These are phyloP conservation scores for Narthecium ossifragum DNA, from an alignment of 106 monocot genomes.

Conservation along the genomic window DNA sequence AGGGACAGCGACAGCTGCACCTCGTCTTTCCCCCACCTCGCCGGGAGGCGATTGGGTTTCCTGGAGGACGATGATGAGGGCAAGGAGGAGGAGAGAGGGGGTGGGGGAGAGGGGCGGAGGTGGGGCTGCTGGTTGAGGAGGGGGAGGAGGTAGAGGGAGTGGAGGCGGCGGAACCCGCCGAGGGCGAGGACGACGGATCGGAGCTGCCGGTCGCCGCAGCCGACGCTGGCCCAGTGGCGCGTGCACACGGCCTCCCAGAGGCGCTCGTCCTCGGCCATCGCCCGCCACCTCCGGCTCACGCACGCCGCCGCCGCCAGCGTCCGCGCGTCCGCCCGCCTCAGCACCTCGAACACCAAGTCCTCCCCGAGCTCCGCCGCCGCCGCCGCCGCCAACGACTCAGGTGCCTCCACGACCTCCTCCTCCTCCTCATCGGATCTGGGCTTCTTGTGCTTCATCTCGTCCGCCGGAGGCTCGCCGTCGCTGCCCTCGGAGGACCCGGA, in stretches of 20 bases:
- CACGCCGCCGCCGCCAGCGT: slow-evolving; percentile 31
- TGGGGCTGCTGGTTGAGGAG: slow-evolving; percentile 7
- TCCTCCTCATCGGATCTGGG: neutral
- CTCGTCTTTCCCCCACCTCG: slow-evolving; percentile 35
- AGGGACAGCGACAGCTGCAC: slow-evolving; percentile 33
- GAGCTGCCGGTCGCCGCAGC: slow-evolving; percentile 22
- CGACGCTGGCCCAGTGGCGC: slow-evolving; percentile 15
- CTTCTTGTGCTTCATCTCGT: too few species aligned
- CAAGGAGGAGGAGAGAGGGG: neutral
- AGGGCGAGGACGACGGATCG: slow-evolving; percentile 33
- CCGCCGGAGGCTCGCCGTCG: too few species aligned
- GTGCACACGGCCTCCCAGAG: slow-evolving; percentile 41
- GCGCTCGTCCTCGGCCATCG: slow-evolving; percentile 40
- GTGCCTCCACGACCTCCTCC: neutral
- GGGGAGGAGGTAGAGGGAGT: slow-evolving; percentile 29
- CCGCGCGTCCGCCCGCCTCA: slow-evolving; percentile 24
- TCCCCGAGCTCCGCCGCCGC: slow-evolving; percentile 16
- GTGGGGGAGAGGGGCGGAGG: neutral
- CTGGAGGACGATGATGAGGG: neutral
- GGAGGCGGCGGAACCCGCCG: slow-evolving; percentile 43
- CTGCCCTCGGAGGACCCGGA: too few species aligned
- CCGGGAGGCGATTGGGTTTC: neutral
- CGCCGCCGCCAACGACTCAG: neutral
- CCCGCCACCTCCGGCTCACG: slow-evolving; percentile 28
- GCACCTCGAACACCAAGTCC: slow-evolving; percentile 38